Conservation (phyloP, 768 basidiomycete species). For the Boletus pseudo-olivaceus region DNA sequence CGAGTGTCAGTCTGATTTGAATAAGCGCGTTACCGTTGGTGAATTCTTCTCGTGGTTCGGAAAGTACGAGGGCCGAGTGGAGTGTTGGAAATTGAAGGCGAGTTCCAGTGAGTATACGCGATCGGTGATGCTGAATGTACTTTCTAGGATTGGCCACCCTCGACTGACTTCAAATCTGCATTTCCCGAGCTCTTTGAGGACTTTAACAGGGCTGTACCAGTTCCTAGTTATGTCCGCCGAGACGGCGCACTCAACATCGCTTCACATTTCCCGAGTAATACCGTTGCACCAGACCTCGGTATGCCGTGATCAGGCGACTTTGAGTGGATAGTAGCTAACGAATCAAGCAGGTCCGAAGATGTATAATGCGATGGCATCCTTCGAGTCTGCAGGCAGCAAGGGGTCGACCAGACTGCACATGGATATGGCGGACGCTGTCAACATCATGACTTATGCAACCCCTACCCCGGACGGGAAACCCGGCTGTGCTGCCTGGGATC, state of each 20-base stretch:
- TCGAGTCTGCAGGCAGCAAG: constrained; percentile 61
- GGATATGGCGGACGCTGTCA: constrained; percentile 93
- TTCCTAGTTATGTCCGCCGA: constrained; percentile 85
- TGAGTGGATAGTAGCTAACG: constrained; percentile 1
- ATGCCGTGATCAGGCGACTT: constrained; percentile 15
- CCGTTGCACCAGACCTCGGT: constrained; percentile 79
- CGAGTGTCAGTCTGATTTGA: constrained; percentile 76
- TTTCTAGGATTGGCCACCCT: constrained; percentile 86
- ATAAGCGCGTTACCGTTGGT: constrained; percentile 58
- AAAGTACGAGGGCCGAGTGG: constrained; percentile 50
- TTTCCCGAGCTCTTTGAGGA: constrained; percentile 88
- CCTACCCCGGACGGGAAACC: constrained; percentile 51
- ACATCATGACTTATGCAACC: constrained; percentile 80
- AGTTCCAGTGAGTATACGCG: constrained; percentile 32
- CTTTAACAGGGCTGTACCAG: constrained; percentile 78
- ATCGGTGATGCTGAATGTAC: constrained; percentile 4
- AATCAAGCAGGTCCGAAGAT: constrained; percentile 75
- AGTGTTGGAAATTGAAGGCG: constrained; percentile 72
- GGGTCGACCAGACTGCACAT: constrained; percentile 89
- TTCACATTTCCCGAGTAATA: constrained; percentile 82
- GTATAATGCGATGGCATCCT: constrained; percentile 87
- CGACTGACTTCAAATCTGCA: constrained; percentile 75
- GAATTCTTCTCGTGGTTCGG: constrained; percentile 84
- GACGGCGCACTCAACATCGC: constrained; percentile 88
- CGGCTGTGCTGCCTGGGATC: constrained; percentile 89